Evolutionary conservation across 1,284 basidiomycete genomes (phyloP).

Genomic region (Irpex rosettiformis): DNA sequence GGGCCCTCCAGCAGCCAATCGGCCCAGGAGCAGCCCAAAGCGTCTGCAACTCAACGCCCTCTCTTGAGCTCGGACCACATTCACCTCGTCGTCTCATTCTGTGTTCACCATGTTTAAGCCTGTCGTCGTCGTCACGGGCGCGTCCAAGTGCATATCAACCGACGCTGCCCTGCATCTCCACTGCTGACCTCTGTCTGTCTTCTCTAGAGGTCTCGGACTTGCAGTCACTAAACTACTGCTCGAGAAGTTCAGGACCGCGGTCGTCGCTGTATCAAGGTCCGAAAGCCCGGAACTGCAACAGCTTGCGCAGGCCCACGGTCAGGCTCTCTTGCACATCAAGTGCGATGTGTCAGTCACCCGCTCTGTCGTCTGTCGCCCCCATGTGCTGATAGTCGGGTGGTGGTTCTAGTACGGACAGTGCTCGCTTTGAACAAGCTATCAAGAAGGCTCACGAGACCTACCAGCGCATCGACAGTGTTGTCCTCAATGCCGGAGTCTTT

Average conservation of each 20-base stretch:
- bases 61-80: conserved; percentile 6
- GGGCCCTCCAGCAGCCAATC: conserved; percentile 18
- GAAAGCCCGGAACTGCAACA: conserved; percentile 57
- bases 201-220: conserved; percentile 76
- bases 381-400: conserved; percentile 16
- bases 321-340: conserved; percentile 50
- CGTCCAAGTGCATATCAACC: conserved; percentile 55
- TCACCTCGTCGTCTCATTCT: conserved; percentile 11
- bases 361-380: conserved; percentile 9
- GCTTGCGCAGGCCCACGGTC: conserved; percentile 43
- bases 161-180: not conserved
- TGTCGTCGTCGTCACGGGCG: conserved; percentile 71
- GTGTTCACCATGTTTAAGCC: conserved; percentile 29
- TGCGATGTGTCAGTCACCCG: conserved; percentile 64
- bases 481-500: conserved; percentile 78
- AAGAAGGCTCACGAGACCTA: conserved; percentile 44
- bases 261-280: conserved; percentile 76
- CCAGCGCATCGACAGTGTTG: conserved; percentile 65
- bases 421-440: conserved; percentile 52
- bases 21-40: conserved; percentile 4
- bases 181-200: not conserved
- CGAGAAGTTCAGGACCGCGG: conserved; percentile 54
- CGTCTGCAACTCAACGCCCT: conserved; percentile 16
- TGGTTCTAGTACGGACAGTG: conserved; percentile 49
- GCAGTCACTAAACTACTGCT: conserved; percentile 66